Evolutionary conservation across 1,284 basidiomycete species (phyloP), one percentile per base, ranked within the genome.

Genomic region (Blastosporella zonata): DNA sequence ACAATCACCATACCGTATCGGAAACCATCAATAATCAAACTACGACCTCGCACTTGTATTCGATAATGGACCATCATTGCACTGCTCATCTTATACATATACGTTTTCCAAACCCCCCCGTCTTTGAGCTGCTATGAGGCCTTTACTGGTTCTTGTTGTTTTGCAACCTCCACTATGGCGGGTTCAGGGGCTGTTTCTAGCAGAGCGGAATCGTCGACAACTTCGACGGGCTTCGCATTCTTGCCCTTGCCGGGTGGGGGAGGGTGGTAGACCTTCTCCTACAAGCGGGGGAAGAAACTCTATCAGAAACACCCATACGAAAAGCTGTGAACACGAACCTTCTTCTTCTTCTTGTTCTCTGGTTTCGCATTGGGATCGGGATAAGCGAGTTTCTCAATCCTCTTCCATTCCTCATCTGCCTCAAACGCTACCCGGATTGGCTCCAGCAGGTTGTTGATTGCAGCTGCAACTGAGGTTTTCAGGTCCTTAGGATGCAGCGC

Each of bases 401-500:
- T 78, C 66, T 90, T 81, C 84, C 93, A 98, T 63, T 92, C 91
- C 57, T 85, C 78, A 59, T 83, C 82, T 49, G 71, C 79, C 58
- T 86, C 79, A 59, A 91, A 97, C 43, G 82, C 77, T 57, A 82
- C 78, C 56, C 88, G 81, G 43, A 99, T 87, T 0, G 96, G 96
- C 23, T 81, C 82, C 31, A 99, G 71, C 23, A 99, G 69, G n/a
- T 72, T 72, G 58, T 80, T 78, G 60, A 99, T 85, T 4, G 86
- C 87, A 23, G 83, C 82, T n/a, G 81, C 76, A 6, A 97, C 91
- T 0, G 83, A 82, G 6, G 69, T 69, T 74, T 99, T 99, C 59
- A 99, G 71, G 66, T 98, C 97, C 23, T 84, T 86, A 1, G 96
- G 97, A 66, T 97, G 93, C 4, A 99, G 60, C 53, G 81, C 79